Evolutionary conservation across 345 rosid genomes (phyloP).

Genomic region (Gossypium bickii): DNA sequence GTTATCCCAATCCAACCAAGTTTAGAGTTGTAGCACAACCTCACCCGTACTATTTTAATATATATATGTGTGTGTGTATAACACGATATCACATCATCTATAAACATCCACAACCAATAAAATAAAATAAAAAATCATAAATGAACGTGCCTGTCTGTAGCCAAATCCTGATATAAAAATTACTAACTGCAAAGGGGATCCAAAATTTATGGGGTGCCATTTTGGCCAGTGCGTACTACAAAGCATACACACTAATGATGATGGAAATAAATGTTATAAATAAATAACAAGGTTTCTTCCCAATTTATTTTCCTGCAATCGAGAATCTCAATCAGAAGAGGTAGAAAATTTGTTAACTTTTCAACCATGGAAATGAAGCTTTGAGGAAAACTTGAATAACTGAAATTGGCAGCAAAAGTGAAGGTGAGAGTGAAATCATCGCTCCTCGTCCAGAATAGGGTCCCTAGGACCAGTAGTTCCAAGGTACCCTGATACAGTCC

Average conservation of each 20-base stretch:
- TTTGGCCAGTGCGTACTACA: background rate
- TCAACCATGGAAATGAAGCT: background rate
- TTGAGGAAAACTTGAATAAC: background rate
- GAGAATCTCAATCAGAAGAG: background rate
- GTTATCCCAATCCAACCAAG: background rate
- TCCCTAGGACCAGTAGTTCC: conserved; percentile 41
- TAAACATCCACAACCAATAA: background rate
- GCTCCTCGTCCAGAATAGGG: conserved; percentile 74
- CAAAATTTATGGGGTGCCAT: background rate
- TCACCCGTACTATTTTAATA: background rate
- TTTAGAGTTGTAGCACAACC: background rate
- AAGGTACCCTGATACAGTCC: conserved; percentile 41
- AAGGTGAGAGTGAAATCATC: conserved; percentile 3
- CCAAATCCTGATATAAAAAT: background rate
- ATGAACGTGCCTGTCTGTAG: background rate
- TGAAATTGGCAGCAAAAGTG: background rate
- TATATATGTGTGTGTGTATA: no score
- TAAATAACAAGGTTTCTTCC: background rate
- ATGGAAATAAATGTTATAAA: background rate
- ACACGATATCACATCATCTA: background rate
- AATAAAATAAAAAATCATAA: background rate
- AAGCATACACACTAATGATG: background rate
- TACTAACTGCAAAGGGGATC: background rate
- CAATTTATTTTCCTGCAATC: conserved; percentile 5
- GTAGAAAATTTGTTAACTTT: conserved; percentile 8